Conservation (phyloP, 345 rosid genomes). For the Brassica rapa region DNA sequence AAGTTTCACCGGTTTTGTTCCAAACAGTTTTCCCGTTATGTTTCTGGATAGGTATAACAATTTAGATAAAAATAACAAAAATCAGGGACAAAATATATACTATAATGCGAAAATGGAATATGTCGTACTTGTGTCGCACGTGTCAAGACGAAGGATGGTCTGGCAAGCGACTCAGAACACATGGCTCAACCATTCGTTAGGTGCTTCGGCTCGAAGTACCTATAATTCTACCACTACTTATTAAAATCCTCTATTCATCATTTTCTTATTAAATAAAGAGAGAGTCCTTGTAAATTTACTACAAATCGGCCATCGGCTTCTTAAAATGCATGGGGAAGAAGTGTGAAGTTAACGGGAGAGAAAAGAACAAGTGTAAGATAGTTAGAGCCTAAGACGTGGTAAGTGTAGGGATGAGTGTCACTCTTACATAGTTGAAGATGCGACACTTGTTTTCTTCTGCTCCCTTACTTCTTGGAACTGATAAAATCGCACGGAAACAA, state of each 20-base stretch:
- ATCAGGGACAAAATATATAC: background rate
- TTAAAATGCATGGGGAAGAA: background rate
- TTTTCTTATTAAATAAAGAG: background rate
- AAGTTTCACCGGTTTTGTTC: background rate
- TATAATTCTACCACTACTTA: slow-evolving; percentile 14
- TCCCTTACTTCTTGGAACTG: slow-evolving; percentile 33
- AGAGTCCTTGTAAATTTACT: background rate
- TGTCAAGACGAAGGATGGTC: slow-evolving; percentile 13
- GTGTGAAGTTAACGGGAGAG: background rate
- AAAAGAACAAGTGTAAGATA: background rate
- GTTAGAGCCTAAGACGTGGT: background rate
- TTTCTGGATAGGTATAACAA: background rate
- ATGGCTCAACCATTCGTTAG: slow-evolving; percentile 12
- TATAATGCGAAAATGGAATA: slow-evolving; percentile 12
- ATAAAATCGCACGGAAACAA: background rate
- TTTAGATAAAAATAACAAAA: background rate
- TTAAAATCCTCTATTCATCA: background rate
- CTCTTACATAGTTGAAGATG: background rate
- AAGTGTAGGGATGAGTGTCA: slow-evolving; percentile 26
- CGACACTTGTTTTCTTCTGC: slow-evolving; percentile 22
- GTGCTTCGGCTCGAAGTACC: slow-evolving; percentile 36
- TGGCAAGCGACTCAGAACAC: slow-evolving; percentile 29
- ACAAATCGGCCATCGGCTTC: background rate
- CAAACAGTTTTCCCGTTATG: background rate
- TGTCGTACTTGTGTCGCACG: slow-evolving; percentile 16